Base-by-base conservation (phyloP, 371 early-diverging fungal species). In the Mortierella sp. region DNA sequence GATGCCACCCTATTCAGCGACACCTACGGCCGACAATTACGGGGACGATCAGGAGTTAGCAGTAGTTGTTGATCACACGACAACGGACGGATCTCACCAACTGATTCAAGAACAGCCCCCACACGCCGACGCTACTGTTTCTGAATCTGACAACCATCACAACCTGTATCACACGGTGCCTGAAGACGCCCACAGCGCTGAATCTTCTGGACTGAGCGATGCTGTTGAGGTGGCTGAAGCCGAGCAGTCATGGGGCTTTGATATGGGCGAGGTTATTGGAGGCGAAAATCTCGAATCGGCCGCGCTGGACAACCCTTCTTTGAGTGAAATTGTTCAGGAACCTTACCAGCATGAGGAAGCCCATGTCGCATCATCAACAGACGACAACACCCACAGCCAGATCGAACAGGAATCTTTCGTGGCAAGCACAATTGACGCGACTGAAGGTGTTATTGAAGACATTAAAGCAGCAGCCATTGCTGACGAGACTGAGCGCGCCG, bases 231-330 rank as follows among this genome's bases (percentile, higher is more conserved):
- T 1, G 18, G 51, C 21, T 0, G 74, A 78, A 4, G 71, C 74
- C 3, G 86, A 79, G 51, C 58, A 76, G 8, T 78, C 86, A 1
- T 85, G 86, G 86, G 82, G 86, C 12, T 82, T 82, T 72, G 80
- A 82, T 48, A 77, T 73, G 65, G 80, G 76, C 10, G 77, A 60
- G 12, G 74, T 74, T 38, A 21, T 81, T 58, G 77, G 74, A 32
- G 48, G 72, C 43, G 76, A 72, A 35, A 38, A 38, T 51, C 21
- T 49, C 24, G 51, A 32, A 24, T 32, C 24, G 0, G 18, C 35
- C 43, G 43, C 41, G 2, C n/a, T 41, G 41, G 70, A 24, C 41
- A 43, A 29, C 27, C 35, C 48, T 0, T 49, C 21, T 5, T 32
- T 71, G 49, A 35, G 7, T 35, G 6, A 38, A 38, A 8, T 2